These are phyloP conservation scores for Rhodotorula glutinis DNA, from an alignment of 1,284 basidiomycete genomes.

Conservation along the genomic window DNA sequence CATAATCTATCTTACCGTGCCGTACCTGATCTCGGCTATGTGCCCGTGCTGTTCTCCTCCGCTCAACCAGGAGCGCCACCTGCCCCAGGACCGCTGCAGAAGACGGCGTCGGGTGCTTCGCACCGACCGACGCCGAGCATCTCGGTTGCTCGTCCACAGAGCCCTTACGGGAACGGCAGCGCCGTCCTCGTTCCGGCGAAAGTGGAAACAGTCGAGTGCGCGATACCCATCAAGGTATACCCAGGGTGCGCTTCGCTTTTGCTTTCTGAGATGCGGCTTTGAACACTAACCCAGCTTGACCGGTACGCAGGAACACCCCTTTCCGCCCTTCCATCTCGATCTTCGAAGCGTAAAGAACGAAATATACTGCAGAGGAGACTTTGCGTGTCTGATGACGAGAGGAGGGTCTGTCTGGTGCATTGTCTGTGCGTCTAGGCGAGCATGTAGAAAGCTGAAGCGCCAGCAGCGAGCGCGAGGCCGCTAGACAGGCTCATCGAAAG, in stretches of 20 bases:
- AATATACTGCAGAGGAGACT: not conserved
- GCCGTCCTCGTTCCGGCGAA: constrained; percentile 59
- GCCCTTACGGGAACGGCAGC: constrained; percentile 23
- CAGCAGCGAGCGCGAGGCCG: not conserved
- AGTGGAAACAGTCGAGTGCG: constrained; percentile 82
- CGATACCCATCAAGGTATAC: constrained; percentile 81
- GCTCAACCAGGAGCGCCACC: constrained; percentile 24
- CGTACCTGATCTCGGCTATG: constrained; percentile 44
- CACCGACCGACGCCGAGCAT: constrained; percentile 21
- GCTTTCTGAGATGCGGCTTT: no score
- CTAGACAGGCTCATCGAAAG: not conserved
- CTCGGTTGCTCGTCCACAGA: not conserved
- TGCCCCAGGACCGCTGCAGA: constrained; percentile 34
- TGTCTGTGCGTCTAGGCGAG: not conserved
- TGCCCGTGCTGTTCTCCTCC: constrained; percentile 42
- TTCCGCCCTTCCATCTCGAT: constrained; percentile 61
- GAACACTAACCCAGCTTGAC: not conserved
- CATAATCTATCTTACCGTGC: constrained; percentile 40
- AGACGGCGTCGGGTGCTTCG: constrained; percentile 27
- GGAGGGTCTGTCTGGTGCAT: not conserved
- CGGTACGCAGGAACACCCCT: constrained; percentile 63
- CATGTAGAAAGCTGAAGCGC: not conserved
- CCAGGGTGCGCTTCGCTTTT: constrained; percentile 54
- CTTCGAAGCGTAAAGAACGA: constrained; percentile 18
- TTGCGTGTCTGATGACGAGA: not conserved